Evolutionary conservation across 345 rosid genomes (phyloP).

Genomic region (Pistacia integerrima): DNA sequence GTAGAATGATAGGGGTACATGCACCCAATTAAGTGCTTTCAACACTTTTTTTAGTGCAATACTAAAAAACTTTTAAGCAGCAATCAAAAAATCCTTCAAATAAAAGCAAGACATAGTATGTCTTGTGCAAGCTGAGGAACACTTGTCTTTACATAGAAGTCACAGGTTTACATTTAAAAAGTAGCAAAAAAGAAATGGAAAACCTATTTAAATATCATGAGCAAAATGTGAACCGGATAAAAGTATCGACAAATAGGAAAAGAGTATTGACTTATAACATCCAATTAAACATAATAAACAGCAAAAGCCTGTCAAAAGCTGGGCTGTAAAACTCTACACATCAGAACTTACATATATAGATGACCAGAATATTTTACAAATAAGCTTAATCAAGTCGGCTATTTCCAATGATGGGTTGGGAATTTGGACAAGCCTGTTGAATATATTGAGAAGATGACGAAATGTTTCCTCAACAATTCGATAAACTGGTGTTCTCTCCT

Average conservation of each 20-base stretch:
- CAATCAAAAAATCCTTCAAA: background rate
- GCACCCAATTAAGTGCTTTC: too few relatives aligned
- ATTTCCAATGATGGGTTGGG: constrained; percentile 78
- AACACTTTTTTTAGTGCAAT: too few relatives aligned
- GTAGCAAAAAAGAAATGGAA: background rate
- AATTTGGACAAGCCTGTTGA: constrained; percentile 81
- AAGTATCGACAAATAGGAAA: background rate
- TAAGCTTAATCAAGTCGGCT: constrained; percentile 92
- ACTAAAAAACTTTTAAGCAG: background rate
- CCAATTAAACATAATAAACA: background rate
- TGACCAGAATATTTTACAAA: constrained; percentile 99
- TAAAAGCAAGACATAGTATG: background rate
- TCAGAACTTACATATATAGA: constrained; percentile 81
- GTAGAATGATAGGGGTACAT: background rate
- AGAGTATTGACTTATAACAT: background rate
- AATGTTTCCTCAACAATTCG: constrained; percentile 88
- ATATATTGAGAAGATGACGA: constrained; percentile 76
- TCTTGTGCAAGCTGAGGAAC: background rate
- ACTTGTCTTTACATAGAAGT: background rate
- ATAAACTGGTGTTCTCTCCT: constrained; percentile 88
- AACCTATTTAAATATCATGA: background rate
- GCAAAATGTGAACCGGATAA: background rate
- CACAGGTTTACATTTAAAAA: background rate
- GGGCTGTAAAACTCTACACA: background rate
- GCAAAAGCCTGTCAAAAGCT: background rate